Evolutionary conservation across 2,329 filamentous ascomycete species (phyloP).

Genomic region (Cladosporium sp.): DNA sequence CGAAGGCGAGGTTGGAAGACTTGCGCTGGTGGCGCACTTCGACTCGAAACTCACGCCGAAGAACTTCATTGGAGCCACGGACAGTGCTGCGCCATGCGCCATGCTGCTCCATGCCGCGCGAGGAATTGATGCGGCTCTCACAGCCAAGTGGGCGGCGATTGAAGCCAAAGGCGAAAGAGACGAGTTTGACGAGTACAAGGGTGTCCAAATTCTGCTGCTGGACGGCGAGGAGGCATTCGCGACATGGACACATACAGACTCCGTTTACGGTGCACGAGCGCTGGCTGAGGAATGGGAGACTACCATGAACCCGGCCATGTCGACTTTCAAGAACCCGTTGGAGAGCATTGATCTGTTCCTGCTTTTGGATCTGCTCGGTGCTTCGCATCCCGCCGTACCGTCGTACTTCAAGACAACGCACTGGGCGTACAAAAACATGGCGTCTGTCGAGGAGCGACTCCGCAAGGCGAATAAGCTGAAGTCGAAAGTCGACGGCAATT

Average conservation of each 20-base stretch:
- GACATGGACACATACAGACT: slow-evolving; percentile 77
- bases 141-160: slow-evolving; percentile 79
- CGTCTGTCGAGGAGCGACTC: slow-evolving; percentile 72
- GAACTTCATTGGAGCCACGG: slow-evolving; percentile 90
- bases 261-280: slow-evolving; percentile 78
- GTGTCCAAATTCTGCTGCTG: slow-evolving; percentile 84
- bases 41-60: slow-evolving; percentile 78
- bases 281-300: slow-evolving; percentile 81
- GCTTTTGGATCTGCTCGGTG: slow-evolving; percentile 85
- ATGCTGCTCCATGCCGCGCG: slow-evolving; percentile 86
- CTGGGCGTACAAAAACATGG: slow-evolving; percentile 85
- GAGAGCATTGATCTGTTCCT: slow-evolving; percentile 84
- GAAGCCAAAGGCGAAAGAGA: slow-evolving; percentile 50
- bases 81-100: slow-evolving; percentile 91
- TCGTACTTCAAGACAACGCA: slow-evolving; percentile 90
- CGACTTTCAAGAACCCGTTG: slow-evolving; percentile 73
- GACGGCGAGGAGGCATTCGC: slow-evolving; percentile 95
- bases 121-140: slow-evolving; percentile 77
- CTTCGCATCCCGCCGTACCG: slow-evolving; percentile 67
- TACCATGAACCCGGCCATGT: slow-evolving; percentile 67
- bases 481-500: slow-evolving; percentile 61
- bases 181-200: slow-evolving; percentile 62
- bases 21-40: slow-evolving; percentile 92
- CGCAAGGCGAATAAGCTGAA: slow-evolving; percentile 68
- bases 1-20: slow-evolving; percentile 71